Evolutionary conservation across 305 asterid species (phyloP).

Genomic region (Striga hermonthica): DNA sequence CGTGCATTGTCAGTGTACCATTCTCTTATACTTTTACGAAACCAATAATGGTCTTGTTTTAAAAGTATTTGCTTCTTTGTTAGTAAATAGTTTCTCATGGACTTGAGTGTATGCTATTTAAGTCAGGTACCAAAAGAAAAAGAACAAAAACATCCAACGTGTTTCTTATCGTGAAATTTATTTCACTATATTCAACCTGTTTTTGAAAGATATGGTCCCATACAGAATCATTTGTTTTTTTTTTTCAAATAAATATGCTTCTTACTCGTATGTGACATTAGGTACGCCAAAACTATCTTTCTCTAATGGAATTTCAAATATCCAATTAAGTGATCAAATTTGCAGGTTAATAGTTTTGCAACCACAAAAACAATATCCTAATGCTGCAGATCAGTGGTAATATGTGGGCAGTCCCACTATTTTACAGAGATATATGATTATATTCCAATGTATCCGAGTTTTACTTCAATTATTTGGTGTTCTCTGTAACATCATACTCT

Average conservation of each 20-base stretch:
- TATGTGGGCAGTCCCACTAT: not conserved
- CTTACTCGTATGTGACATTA: constrained; percentile 8
- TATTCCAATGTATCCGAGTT: not conserved
- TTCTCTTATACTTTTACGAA: not conserved
- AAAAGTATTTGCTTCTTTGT: not conserved
- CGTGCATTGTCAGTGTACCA: not conserved
- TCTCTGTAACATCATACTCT: not conserved
- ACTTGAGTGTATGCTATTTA: not conserved
- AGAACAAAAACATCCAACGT: not conserved
- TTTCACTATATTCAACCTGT: not conserved
- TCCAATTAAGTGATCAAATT: not conserved
- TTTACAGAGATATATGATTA: not conserved
- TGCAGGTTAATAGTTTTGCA: not conserved
- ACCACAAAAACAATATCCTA: not conserved
- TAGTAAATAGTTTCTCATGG: constrained; percentile 3
- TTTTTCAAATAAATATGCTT: not conserved
- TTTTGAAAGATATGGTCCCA: not conserved
- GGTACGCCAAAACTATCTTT: constrained; percentile 6
- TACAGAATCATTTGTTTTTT: not conserved
- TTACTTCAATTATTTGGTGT: constrained; percentile 2
- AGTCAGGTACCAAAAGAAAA: not conserved
- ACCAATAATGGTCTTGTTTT: not conserved
- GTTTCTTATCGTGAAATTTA: too few species aligned
- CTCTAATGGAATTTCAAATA: not conserved
- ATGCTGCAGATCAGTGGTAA: not conserved